Evolutionary conservation across 768 basidiomycete genomes (phyloP).

Genomic region (Boletus vinaceobasis): DNA sequence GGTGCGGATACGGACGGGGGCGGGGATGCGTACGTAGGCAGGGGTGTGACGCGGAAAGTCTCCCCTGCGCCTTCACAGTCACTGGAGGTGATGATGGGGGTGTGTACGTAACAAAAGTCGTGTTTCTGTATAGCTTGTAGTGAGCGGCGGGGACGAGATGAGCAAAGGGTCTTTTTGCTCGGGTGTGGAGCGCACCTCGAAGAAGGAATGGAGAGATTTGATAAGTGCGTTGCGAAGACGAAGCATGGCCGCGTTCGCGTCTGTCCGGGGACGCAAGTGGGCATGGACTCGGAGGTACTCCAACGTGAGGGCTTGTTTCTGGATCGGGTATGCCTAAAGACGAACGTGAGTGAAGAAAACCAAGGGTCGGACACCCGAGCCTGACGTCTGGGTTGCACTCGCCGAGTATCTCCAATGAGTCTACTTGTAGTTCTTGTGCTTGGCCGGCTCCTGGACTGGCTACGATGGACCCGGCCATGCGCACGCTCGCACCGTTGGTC

Average conservation of each 20-base stretch:
- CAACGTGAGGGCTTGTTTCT: constrained; percentile 76
- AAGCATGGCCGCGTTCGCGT: constrained; percentile 67
- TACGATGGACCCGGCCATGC: constrained; percentile 43
- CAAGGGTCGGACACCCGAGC: not conserved
- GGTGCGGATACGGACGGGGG: not conserved
- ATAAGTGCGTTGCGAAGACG: constrained; percentile 62
- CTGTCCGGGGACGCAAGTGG: constrained; percentile 84
- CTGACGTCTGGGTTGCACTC: constrained; percentile 55
- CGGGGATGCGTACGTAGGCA: constrained; percentile 8
- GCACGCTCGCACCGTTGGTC: constrained; percentile 55
- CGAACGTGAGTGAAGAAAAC: constrained; percentile 3
- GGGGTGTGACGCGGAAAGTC: constrained; percentile 66
- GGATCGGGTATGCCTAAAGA: constrained; percentile 79
- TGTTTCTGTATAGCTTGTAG: constrained; percentile 46
- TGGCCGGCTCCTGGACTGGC: constrained; percentile 50
- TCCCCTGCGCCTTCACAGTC: constrained; percentile 98
- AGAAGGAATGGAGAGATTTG: constrained; percentile 60
- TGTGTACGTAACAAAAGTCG: constrained; percentile 75
- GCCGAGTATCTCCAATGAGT: constrained; percentile 50
- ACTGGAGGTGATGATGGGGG: constrained; percentile 84
- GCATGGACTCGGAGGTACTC: constrained; percentile 83
- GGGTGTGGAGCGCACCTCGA: constrained; percentile 53
- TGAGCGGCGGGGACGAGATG: constrained; percentile 14
- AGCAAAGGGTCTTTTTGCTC: not conserved
- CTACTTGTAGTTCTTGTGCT: constrained; percentile 48